These are phyloP conservation scores for Apodospora peruviana DNA, from an alignment of 495 filamentous ascomycete species.

Conservation along the genomic window DNA sequence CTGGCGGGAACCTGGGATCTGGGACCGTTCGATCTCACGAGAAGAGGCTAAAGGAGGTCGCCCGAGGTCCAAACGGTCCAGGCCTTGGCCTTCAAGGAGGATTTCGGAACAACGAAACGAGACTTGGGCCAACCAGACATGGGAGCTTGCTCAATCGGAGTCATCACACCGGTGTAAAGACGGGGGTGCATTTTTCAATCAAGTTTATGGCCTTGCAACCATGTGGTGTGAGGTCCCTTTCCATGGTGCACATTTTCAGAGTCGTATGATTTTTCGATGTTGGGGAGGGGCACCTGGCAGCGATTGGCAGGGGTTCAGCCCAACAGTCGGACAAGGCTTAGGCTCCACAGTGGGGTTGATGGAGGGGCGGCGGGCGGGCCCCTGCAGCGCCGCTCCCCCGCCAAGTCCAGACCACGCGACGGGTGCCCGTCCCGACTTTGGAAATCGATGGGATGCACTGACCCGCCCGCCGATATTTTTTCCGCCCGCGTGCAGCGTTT, in stretches of 20 bases:
- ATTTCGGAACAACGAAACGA: neutral
- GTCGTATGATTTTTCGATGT: constrained; percentile 1
- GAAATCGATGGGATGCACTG: neutral
- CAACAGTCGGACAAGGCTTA: neutral
- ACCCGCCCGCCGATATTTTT: neutral
- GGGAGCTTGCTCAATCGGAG: no score
- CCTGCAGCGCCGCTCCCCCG: neutral
- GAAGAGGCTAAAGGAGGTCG: no score
- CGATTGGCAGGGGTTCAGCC: neutral
- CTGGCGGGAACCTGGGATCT: no score
- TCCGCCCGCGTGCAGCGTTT: no score
- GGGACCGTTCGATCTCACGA: no score
- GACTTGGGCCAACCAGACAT: neutral
- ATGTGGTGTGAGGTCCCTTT: neutral
- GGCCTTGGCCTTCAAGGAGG: no score
- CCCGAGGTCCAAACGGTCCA: no score
- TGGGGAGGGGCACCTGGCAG: neutral
- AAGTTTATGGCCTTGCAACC: no score
- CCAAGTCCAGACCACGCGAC: no score
- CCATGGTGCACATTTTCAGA: neutral
- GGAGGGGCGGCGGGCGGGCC: no score
- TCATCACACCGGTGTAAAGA: no score
- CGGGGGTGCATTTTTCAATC: no score
- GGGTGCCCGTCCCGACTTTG: neutral
- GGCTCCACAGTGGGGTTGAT: neutral